Conservation (phyloP, 208 protist genomes). For the Histomonas meleagridis region DNA sequence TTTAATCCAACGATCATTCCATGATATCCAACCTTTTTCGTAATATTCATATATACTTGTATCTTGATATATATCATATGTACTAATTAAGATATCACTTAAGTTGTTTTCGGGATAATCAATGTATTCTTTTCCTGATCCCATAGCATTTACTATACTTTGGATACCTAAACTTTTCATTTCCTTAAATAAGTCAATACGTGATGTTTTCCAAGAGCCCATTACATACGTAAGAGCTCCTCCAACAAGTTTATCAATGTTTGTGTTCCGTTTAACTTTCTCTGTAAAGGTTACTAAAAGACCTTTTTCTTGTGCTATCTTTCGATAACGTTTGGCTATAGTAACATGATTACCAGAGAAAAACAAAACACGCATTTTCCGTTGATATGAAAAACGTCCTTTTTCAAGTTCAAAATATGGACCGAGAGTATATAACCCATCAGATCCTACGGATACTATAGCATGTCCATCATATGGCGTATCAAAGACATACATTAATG, state of each 20-base stretch:
- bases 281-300: neutral
- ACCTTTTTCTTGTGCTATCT: neutral
- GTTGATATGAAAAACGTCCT: neutral
- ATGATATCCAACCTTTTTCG: neutral
- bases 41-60: neutral
- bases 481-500: neutral
- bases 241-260: neutral
- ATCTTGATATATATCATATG: conserved; percentile 35
- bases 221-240: neutral
- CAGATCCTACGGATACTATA: neutral
- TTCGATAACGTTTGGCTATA: neutral
- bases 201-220: neutral
- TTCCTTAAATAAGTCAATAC: no score
- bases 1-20: no score
- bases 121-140: no score
- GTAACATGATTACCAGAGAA: neutral
- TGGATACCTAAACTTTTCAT: neutral
- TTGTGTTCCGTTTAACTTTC: neutral
- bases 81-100: neutral
- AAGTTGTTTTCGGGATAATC: no score
- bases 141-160: neutral
- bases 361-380: neutral
- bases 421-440: neutral
- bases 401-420: no score
- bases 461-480: neutral